Percentiles rank a stretch among this genome's conserved stretches.
Conservation (phyloP, 1,139 yeast species). For the Hyphopichia fennica region DNA sequence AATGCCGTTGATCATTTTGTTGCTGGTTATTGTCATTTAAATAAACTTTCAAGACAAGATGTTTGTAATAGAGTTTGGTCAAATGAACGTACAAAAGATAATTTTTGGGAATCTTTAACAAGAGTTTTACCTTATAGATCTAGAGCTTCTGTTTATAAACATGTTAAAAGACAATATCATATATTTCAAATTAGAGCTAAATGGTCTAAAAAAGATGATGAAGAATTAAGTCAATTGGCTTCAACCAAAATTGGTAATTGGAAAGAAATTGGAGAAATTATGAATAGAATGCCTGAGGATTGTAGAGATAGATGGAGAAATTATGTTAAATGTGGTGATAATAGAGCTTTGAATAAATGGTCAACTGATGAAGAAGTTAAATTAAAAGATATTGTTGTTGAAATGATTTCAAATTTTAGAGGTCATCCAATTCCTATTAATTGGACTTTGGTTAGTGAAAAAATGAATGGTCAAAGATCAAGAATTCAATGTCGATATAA, state of each 20-base stretch:
- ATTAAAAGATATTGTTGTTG: constrained; percentile 56
- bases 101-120: constrained; percentile 82
- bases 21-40: constrained; percentile 61
- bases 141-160: constrained; percentile 86
- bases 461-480: constrained; percentile 84
- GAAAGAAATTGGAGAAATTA: constrained; percentile 73
- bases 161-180: constrained; percentile 86
- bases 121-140: constrained; percentile 80
- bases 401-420: constrained; percentile 24
- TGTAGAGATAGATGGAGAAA: constrained; percentile 96
- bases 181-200: constrained; percentile 83
- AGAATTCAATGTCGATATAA: constrained; percentile 93
- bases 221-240: constrained; percentile 59
- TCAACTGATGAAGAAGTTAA: constrained; percentile 65
- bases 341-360: constrained; percentile 79
- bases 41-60: constrained; percentile 62
- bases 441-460: constrained; percentile 89
- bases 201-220: constrained; percentile 85
- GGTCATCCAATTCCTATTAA: constrained; percentile 46
- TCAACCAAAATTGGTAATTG: constrained; percentile 75
- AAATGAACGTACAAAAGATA: constrained; percentile 78
- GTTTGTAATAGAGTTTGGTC: constrained; percentile 88
- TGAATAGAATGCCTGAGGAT: constrained; percentile 97
- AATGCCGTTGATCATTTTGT: constrained; percentile 72
- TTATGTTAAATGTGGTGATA: constrained; percentile 84